These are phyloP conservation scores for Inga leiocalycina DNA, from an alignment of 306 rosid species.

Conservation along the genomic window DNA sequence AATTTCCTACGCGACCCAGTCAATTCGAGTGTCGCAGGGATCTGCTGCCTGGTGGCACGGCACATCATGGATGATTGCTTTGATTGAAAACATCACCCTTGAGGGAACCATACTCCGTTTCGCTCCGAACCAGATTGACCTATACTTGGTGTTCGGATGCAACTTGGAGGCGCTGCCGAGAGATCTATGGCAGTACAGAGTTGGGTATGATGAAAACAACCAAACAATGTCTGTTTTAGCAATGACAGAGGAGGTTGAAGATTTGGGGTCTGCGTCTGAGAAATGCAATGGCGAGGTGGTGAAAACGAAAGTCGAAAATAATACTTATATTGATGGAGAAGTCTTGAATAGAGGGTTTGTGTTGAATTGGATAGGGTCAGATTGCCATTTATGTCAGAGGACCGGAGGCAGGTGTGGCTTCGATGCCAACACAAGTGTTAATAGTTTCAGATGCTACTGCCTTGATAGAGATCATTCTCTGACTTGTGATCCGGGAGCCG, in stretches of 20 bases:
- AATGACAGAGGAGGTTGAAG: constrained; percentile 17
- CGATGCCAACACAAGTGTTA: fast-evolving
- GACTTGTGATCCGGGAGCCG: constrained; percentile 39
- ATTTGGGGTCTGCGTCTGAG: background rate
- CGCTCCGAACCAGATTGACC: background rate
- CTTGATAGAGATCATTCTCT: constrained; percentile 51
- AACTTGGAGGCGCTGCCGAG: background rate
- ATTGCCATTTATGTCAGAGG: constrained; percentile 27
- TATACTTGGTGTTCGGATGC: constrained; percentile 43
- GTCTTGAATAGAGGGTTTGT: constrained; percentile 46
- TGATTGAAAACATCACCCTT: constrained; percentile 20
- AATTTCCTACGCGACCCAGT: constrained; percentile 42
- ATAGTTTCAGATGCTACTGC: constrained; percentile 50
- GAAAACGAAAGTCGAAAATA: background rate
- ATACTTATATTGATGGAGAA: background rate
- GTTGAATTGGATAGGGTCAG: constrained; percentile 45
- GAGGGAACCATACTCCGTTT: background rate
- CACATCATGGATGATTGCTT: background rate
- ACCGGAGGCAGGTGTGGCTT: constrained; percentile 66
- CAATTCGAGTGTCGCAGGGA: constrained; percentile 42
- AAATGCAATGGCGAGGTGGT: constrained; percentile 31
- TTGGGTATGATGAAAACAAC: constrained; percentile 36
- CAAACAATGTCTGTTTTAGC: constrained; percentile 41
- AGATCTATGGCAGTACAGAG: background rate
- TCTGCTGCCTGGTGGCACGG: background rate